Base-by-base conservation (phyloP, 495 filamentous ascomycete genomes). In the Thermothielavioides terrestris region DNA sequence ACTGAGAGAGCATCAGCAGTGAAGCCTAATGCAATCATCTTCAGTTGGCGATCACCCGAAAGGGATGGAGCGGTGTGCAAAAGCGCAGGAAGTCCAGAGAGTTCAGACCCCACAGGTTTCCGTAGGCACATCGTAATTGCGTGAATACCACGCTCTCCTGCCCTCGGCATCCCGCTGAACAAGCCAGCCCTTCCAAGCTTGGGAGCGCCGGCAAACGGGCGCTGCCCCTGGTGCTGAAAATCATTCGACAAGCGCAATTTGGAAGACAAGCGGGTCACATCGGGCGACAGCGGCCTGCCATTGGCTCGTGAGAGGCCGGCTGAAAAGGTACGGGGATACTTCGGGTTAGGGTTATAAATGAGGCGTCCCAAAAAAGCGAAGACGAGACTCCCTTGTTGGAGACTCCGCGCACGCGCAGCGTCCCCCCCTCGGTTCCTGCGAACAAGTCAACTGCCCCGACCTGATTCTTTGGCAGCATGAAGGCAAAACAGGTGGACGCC, bases 401-500 rank as follows among this genome's bases (percentile, higher is more conserved):
- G 49, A 52, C 54, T 52, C 53, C 53, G 53, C 39, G 59, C 48
- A 54, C n/a, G n/a, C n/a, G n/a, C n/a, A n/a, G n/a, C n/a, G 50
- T 44, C 53, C 48, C 50, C 56, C 54, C 57, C 49, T 63, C 60
- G 55, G 57, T 61, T 60, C 60, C 55, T 61, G 57, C 60, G 57
- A 63, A 63, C 58, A 63, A 58, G 57, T 63, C 58, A 46, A 63
- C 60, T 52, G 60, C 56, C 61, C 58, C 56, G 59, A 64, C 62
- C 55, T 60, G 56, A 56, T 54, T 60, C 62, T 63, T 62, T 63
- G 54, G 51, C 62, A 65, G 59, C 62, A 65, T 65, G 62, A 65
- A 65, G 62, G 59, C 62, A 65, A 65, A 65, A 65, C 62, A 65
- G 61, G 58, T 63, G 58, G 58, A 61, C 53, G 57, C 61, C 59